phyloP scores from a whole-genome alignment of 2,329 filamentous ascomycete species.

The Ophiostoma piceae region DNA sequence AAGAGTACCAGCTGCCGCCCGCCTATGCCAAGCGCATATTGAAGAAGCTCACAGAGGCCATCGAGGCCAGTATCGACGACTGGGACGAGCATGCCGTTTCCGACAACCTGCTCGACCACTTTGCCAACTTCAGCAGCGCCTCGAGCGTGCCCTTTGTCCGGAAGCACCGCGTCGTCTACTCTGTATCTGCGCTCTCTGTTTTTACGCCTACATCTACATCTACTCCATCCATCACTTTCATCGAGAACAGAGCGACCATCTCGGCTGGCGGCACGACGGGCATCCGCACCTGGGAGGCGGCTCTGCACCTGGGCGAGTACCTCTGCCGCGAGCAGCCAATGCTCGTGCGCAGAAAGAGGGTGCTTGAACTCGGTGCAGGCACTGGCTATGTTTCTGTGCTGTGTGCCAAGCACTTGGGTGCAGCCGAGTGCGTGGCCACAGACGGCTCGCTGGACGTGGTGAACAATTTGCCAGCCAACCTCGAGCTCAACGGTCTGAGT shows the following conservation, averaged over 20 bases:
- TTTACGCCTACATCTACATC: background rate
- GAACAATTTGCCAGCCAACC: constrained; percentile 59
- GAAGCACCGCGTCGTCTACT: constrained; percentile 71
- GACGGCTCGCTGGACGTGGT: constrained; percentile 72
- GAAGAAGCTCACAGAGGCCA: constrained; percentile 63
- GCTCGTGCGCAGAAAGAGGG: constrained; percentile 48
- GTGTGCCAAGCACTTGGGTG: constrained; percentile 61
- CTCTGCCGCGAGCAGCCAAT: constrained; percentile 46
- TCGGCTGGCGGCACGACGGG: constrained; percentile 69
- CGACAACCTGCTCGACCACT: constrained; percentile 65
- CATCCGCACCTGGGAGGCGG: constrained; percentile 75
- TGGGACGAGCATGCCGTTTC: constrained; percentile 76
- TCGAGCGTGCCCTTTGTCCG: constrained; percentile 55
- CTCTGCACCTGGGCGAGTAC: constrained; percentile 66
- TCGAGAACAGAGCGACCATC: constrained; percentile 65
- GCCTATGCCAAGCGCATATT: constrained; percentile 67
- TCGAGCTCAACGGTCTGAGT: constrained; percentile 61
- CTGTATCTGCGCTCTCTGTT: constrained; percentile 38
- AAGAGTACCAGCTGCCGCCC: constrained; percentile 55
- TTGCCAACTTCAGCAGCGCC: constrained; percentile 59
- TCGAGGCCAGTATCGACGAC: constrained; percentile 71
- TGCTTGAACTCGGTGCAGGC: constrained; percentile 70
- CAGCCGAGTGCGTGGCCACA: constrained; percentile 59
- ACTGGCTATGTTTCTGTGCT: constrained; percentile 72
- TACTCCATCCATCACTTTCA: constrained; percentile 47